phyloP scores from a whole-genome alignment of 768 basidiomycete genomes.

The Lyophyllum decastes region DNA sequence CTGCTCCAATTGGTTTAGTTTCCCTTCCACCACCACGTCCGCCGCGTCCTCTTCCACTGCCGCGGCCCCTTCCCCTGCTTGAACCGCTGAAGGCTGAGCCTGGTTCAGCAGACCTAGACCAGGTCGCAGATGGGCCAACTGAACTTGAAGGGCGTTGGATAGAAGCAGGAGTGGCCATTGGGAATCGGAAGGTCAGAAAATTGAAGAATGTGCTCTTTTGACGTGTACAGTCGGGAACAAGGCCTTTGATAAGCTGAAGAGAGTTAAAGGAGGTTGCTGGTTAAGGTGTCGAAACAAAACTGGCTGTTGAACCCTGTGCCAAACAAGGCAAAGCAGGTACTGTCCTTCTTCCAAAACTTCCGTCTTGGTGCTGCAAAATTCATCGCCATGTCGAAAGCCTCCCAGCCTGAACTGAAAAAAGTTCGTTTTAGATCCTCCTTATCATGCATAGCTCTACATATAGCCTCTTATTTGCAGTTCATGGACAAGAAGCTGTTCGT shows the following conservation, averaged over 20 bases:
- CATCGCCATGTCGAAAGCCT: conserved; percentile 83
- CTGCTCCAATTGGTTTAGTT: conserved; percentile 20
- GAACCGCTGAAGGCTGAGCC: conserved; percentile 50
- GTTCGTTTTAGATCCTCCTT: conserved; percentile 39
- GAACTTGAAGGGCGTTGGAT: conserved; percentile 24
- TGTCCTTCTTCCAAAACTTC: conserved; percentile 7
- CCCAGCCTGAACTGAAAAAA: conserved; percentile 98
- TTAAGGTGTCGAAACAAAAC: neutral
- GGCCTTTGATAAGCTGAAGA: neutral
- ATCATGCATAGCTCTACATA: conserved; percentile 1
- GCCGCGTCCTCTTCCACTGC: conserved; percentile 30
- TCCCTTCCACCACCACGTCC: conserved; percentile 29
- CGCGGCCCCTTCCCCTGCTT: conserved; percentile 36
- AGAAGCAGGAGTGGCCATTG: conserved; percentile 46
- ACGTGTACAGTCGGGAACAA: neutral
- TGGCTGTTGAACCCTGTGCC: conserved; percentile 13
- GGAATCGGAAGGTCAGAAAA: neutral
- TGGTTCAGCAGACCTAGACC: conserved; percentile 47
- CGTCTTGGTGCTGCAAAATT: conserved; percentile 8
- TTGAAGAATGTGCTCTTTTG: neutral
- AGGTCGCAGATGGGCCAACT: conserved; percentile 34
- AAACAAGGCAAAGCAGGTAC: conserved; percentile 38
- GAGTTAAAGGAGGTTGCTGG: neutral
- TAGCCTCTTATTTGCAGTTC: conserved; percentile 54
- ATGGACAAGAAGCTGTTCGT: conserved; percentile 99